Conservation (phyloP, 2,329 filamentous ascomycete species). For the Aspergillus sp. region DNA sequence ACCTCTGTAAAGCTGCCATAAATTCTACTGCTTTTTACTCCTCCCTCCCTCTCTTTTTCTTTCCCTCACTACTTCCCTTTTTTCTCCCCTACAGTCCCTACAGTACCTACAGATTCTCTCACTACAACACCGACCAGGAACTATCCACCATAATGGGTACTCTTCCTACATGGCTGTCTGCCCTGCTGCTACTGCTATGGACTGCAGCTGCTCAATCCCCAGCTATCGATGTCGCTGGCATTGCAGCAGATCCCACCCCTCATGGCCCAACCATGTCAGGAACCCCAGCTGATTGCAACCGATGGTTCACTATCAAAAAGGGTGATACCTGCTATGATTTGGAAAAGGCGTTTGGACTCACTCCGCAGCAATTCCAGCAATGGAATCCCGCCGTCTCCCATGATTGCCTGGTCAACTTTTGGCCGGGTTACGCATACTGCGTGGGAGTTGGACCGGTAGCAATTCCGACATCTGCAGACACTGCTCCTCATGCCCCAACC, state of each 20-base stretch:
- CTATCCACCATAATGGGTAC: background rate
- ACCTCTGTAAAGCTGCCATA: no score
- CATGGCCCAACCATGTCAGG: slow-evolving; percentile 10
- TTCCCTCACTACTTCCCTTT: background rate
- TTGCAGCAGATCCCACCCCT: slow-evolving; percentile 7
- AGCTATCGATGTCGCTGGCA: background rate
- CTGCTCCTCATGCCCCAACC: slow-evolving; percentile 2
- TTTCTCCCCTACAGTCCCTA: no score
- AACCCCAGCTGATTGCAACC: slow-evolving; percentile 10
- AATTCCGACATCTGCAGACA: background rate
- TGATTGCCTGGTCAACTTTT: slow-evolving; percentile 14
- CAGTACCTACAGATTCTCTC: background rate
- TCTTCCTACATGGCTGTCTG: background rate
- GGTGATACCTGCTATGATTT: slow-evolving; percentile 12
- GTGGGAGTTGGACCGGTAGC: slow-evolving; percentile 10
- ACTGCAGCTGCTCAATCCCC: background rate
- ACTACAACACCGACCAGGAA: background rate
- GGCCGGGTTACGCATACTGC: slow-evolving; percentile 15
- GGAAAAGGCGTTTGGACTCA: slow-evolving; percentile 4
- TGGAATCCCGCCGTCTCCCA: slow-evolving; percentile 13
- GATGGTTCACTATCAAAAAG: slow-evolving; percentile 14
- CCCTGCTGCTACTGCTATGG: slow-evolving; percentile 1
- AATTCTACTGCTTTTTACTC: no score
- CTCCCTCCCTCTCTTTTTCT: no score
- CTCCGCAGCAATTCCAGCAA: slow-evolving; percentile 7